Evolutionary conservation across 139 green algal species (phyloP).

Genomic region (Chlorella sp.): DNA sequence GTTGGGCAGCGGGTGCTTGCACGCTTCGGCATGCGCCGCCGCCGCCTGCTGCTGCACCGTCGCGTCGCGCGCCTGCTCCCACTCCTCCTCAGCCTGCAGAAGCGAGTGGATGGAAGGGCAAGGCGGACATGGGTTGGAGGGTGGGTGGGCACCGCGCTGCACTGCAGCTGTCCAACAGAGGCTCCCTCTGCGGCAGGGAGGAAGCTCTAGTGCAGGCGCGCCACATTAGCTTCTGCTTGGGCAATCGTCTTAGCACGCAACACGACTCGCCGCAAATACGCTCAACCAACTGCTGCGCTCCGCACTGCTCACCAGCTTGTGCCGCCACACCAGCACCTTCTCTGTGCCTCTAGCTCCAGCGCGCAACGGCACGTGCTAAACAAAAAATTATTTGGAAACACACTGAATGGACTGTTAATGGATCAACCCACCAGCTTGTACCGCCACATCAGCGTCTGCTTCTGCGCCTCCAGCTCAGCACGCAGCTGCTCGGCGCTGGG

Average conservation of each 20-base stretch:
- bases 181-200: neutral
- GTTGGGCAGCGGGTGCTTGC: neutral
- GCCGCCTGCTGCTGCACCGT: neutral
- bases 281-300: neutral
- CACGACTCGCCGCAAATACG: too few relatives aligned
- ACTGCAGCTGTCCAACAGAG: neutral
- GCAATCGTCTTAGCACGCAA: too few relatives aligned
- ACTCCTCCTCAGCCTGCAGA: constrained; percentile 31
- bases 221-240: neutral
- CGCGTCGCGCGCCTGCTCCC: constrained; percentile 23
- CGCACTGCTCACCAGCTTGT: too few relatives aligned
- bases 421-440: neutral
- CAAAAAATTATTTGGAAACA: neutral
- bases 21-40: neutral
- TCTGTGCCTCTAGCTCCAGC: too few relatives aligned
- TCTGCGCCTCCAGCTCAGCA: constrained; percentile 4
- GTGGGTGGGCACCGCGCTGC: neutral
- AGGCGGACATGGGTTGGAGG: too few relatives aligned
- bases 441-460: neutral
- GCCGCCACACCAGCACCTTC: too few relatives aligned
- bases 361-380: too few relatives aligned
- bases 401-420: neutral
- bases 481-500: neutral
- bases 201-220: neutral
- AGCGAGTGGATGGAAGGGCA: neutral